phyloP scores from a whole-genome alignment of 108 stramenopile genomes.

The Nitzschia sp. region DNA sequence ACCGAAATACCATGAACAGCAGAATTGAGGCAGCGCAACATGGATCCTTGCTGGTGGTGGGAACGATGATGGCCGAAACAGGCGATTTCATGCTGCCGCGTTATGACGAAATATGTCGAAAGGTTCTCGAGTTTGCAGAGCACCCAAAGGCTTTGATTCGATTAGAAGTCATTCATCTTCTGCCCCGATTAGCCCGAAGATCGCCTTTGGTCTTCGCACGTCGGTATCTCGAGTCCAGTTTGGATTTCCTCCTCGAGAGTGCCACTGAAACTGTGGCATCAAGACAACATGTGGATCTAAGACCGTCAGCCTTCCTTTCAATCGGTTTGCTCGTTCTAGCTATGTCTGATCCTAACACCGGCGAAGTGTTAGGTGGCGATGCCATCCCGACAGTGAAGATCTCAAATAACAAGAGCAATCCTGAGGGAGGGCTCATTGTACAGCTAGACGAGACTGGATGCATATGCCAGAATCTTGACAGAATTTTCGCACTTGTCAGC shows the following conservation, averaged over 20 bases:
- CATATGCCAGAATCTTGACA: slow-evolving; percentile 60
- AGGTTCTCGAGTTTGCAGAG: slow-evolving; percentile 71
- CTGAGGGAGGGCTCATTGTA: slow-evolving; percentile 37
- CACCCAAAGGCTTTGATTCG: slow-evolving; percentile 75
- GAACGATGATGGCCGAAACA: slow-evolving; percentile 82
- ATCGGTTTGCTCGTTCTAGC: slow-evolving; percentile 89
- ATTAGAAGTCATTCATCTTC: slow-evolving; percentile 78
- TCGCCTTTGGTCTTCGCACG: slow-evolving; percentile 84
- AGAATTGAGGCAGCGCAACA: slow-evolving; percentile 69
- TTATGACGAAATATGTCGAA: slow-evolving; percentile 85
- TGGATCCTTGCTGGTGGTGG: slow-evolving; percentile 86
- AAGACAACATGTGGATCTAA: slow-evolving; percentile 60
- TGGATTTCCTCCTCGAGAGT: slow-evolving; percentile 74
- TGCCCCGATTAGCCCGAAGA: slow-evolving; percentile 86
- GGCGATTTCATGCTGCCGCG: slow-evolving; percentile 93
- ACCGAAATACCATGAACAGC: slow-evolving; percentile 2
- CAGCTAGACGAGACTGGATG: slow-evolving; percentile 46
- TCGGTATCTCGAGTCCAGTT: slow-evolving; percentile 68
- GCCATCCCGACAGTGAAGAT: slow-evolving; percentile 57
- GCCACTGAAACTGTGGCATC: slow-evolving; percentile 46
- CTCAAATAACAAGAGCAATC: slow-evolving; percentile 52
- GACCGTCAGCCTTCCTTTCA: slow-evolving; percentile 78
- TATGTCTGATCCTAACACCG: slow-evolving; percentile 70
- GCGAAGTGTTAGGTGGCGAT: slow-evolving; percentile 54
- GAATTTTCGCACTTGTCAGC: slow-evolving; percentile 76